A percentile compares a stretch with the other conserved stretches of the same genome.
Conservation (phyloP, 129 eudicot genomes). For the Mikania micrantha region DNA sequence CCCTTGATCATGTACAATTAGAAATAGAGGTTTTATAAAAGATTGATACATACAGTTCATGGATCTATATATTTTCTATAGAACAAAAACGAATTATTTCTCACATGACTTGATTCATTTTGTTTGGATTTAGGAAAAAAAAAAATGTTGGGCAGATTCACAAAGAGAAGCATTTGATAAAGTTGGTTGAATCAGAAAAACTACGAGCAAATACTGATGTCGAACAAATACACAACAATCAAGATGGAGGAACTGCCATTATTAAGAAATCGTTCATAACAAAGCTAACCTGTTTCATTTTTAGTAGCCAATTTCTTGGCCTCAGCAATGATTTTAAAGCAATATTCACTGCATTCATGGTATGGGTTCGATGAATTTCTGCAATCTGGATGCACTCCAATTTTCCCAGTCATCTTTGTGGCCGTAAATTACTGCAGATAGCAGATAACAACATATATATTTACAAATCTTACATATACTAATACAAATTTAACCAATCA, state of each 20-base stretch:
- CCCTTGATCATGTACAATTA: not conserved
- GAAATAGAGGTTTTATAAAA: not conserved
- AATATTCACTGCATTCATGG: constrained; percentile 71
- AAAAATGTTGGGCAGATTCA: no score
- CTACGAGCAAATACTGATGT: not conserved
- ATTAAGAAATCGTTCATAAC: not conserved
- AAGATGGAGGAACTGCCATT: not conserved
- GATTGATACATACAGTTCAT: not conserved
- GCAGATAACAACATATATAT: not conserved
- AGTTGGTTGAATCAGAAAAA: not conserved
- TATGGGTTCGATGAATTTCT: constrained; percentile 67
- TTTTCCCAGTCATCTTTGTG: constrained; percentile 39
- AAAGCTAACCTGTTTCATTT: constrained; percentile 37
- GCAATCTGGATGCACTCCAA: constrained; percentile 74
- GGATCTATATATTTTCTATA: not conserved
- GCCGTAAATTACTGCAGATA: not conserved
- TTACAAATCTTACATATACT: not conserved
- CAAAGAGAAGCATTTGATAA: not conserved
- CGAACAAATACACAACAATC: not conserved
- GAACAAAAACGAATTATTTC: not conserved
- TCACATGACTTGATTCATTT: not conserved
- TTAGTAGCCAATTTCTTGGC: constrained; percentile 36
- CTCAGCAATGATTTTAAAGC: constrained; percentile 57
- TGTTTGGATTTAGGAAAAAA: not conserved
- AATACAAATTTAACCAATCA: not conserved